Evolutionary conservation across 495 filamentous ascomycete genomes (phyloP).

Genomic region (Corynascus novoguineensis): DNA sequence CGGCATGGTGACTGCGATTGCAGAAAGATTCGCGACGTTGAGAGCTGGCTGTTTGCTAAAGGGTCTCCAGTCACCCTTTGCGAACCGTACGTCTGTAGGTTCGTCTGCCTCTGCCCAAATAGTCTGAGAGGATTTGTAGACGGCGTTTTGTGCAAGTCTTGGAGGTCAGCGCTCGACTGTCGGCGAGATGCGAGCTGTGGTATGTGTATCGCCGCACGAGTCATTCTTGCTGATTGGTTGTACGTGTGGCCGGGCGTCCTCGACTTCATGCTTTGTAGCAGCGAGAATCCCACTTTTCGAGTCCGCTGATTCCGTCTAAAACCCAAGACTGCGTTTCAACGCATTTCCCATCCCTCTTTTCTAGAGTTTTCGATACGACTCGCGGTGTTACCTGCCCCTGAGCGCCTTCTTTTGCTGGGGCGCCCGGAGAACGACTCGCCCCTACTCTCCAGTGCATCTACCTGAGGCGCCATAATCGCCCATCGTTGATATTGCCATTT

Average conservation of each 20-base stretch:
- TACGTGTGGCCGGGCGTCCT: no score
- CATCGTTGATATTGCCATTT: background rate
- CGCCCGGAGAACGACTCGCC: background rate
- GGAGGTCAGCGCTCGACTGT: background rate
- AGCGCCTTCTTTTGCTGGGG: conserved; percentile 10
- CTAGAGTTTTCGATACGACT: background rate
- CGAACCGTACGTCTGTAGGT: conserved; percentile 14
- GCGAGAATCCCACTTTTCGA: background rate
- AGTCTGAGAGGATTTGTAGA: background rate
- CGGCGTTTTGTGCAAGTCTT: background rate
- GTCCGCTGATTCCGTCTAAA: background rate
- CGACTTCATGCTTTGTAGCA: background rate
- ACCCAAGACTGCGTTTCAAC: background rate
- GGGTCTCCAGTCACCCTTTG: background rate
- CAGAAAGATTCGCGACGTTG: background rate
- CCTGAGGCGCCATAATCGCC: background rate
- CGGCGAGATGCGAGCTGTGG: background rate
- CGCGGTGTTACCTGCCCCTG: background rate
- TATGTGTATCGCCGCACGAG: background rate
- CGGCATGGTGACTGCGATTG: conserved; percentile 1
- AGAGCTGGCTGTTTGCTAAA: background rate
- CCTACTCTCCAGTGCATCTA: background rate
- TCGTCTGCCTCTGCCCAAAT: background rate
- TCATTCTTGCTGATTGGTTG: no score
- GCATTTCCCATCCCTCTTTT: background rate